These are phyloP conservation scores for Penicillium sp. DNA, from an alignment of 2,329 filamentous ascomycete genomes.

Conservation along the genomic window DNA sequence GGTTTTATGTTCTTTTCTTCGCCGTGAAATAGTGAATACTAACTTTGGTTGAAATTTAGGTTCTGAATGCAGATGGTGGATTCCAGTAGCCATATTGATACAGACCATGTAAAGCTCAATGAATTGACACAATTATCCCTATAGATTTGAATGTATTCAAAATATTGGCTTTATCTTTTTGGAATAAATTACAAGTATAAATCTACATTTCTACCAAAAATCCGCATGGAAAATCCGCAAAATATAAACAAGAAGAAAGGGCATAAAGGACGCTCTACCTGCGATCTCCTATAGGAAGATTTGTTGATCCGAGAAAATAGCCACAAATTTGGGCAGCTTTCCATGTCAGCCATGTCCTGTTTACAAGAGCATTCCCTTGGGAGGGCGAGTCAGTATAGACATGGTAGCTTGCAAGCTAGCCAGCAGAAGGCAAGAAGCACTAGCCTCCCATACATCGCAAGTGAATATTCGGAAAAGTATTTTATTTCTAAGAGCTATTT, in stretches of 20 bases:
- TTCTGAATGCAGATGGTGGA: background rate
- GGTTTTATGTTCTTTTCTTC: background rate
- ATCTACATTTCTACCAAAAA: too few species aligned
- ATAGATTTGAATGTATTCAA: too few species aligned
- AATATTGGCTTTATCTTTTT: too few species aligned
- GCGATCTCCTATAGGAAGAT: too few species aligned
- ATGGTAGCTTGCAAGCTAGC: background rate
- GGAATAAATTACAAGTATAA: too few species aligned
- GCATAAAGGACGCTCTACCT: too few species aligned
- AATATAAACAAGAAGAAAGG: too few species aligned
- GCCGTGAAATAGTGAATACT: background rate
- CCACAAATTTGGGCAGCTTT: background rate
- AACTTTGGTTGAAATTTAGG: background rate
- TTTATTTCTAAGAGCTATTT: background rate
- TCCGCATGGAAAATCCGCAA: too few species aligned
- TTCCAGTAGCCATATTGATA: background rate
- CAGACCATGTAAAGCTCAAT: too few species aligned
- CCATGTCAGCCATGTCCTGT: background rate
- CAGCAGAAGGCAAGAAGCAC: too few species aligned
- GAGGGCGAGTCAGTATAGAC: background rate
- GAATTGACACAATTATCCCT: background rate
- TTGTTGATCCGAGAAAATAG: too few species aligned
- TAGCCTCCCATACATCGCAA: too few species aligned
- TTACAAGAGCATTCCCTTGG: background rate
- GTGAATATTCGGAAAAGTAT: background rate